These are phyloP conservation scores for Lophium mytilinum DNA, from an alignment of 495 filamentous ascomycete species.

Conservation along the genomic window DNA sequence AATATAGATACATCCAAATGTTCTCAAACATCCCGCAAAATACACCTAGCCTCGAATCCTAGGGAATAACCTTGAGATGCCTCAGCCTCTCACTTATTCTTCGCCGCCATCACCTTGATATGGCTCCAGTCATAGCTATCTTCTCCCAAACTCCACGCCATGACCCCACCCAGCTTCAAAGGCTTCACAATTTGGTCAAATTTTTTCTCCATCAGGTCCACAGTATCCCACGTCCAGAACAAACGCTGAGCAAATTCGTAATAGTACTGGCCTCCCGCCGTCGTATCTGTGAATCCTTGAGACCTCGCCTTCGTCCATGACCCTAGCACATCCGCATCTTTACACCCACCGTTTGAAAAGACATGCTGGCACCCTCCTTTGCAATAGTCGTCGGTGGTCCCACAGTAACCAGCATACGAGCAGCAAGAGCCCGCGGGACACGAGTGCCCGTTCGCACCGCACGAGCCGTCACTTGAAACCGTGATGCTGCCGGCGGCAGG, in stretches of 20 bases:
- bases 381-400: constrained; percentile 43
- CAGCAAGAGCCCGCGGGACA: constrained; percentile 12
- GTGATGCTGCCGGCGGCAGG: neutral
- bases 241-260: constrained; percentile 51
- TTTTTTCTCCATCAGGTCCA: constrained; percentile 53
- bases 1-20: too few species aligned
- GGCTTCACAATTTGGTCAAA: constrained; percentile 51
- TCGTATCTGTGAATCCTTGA: constrained; percentile 49
- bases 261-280: constrained; percentile 60
- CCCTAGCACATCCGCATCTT: constrained; percentile 38
- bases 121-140: constrained; percentile 54
- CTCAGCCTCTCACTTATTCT: too few species aligned
- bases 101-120: constrained; percentile 38
- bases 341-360: constrained; percentile 52
- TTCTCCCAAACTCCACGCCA: constrained; percentile 47
- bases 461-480: constrained; percentile 7
- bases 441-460: constrained; percentile 9
- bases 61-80: too few species aligned
- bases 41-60: too few species aligned
- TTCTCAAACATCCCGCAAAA: too few species aligned
- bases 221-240: constrained; percentile 73
- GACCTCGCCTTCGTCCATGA: constrained; percentile 45
- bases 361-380: constrained; percentile 34
- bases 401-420: constrained; percentile 13
- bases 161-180: constrained; percentile 52